Percentiles rank a stretch among this genome's conserved stretches.
These are phyloP conservation scores for Nothomitra cinnamomea DNA, from an alignment of 2,329 filamentous ascomycete genomes.

Conservation along the genomic window DNA sequence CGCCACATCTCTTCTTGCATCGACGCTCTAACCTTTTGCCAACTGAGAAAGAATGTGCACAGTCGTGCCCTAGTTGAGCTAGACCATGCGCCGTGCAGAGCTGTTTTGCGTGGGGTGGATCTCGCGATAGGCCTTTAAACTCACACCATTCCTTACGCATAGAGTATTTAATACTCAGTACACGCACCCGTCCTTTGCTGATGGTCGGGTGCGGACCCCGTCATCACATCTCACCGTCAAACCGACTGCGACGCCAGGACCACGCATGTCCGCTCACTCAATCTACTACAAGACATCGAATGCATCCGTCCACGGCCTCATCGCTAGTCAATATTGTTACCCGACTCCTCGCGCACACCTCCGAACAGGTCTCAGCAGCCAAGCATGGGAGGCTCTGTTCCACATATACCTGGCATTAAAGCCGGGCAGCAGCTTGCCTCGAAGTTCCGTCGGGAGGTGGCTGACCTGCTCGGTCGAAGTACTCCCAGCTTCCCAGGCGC, in stretches of 20 bases:
- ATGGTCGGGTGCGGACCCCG: no score
- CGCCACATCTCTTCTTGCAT: not conserved
- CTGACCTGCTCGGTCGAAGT: slow-evolving; percentile 52
- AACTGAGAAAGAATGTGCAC: not conserved
- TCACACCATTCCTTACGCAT: not conserved
- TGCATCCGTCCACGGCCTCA: not conserved
- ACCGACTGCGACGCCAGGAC: not conserved
- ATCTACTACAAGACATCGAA: not conserved
- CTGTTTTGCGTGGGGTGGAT: not conserved
- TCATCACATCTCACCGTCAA: no score
- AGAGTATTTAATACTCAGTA: no score
- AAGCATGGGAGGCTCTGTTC: slow-evolving; percentile 23
- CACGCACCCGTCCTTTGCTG: no score
- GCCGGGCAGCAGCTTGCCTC: slow-evolving; percentile 42
- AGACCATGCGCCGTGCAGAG: not conserved
- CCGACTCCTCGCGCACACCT: not conserved
- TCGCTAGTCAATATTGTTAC: not conserved
- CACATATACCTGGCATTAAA: slow-evolving; percentile 38
- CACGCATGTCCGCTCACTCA: not conserved
- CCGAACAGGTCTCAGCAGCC: not conserved
- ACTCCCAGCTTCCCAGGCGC: slow-evolving; percentile 66
- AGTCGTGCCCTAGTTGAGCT: not conserved
- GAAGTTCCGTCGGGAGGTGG: slow-evolving; percentile 55
- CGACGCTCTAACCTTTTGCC: no score
- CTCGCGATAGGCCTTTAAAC: not conserved